Evolutionary conservation across 2,329 filamentous ascomycete species (phyloP), one percentile per base, ranked within the genome.

Genomic region (Colletotrichum lini): DNA sequence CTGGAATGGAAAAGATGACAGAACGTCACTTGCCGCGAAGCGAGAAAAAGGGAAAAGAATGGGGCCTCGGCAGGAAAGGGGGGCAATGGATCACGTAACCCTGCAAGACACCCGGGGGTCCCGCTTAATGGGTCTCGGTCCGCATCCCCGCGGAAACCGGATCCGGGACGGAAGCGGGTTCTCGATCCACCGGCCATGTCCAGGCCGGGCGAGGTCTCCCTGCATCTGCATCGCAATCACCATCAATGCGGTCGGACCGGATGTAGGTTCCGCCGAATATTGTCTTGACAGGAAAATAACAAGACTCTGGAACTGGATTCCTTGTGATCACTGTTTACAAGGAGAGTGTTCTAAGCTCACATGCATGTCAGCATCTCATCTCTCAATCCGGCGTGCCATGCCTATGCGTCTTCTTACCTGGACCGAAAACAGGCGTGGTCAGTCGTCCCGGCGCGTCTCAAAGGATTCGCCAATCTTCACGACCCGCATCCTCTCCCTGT

Each of bases 391-490:
- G 9, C 35, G 35, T 38, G 9, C 35, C 30, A 9, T 35, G 4
- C 7, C 4, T 16, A 18, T 5, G 6, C 23, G 5, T n/a, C 15
- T 16, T 12, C 26, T 53, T 53, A 35, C 50, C 50, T 53, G 15
- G 13, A n/a, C 6, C 50, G 15, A 35, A 35, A 7, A 16, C 3
- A 6, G 8, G 16, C 13, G 7, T 6, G 30, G 12, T 47, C 16
- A 59, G 16, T 30, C 56, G 16, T 59, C 30, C 44, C 45, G 50
- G 12, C 56, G 47, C 30, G 62, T 70, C 18, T 70, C 67, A 35
- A 40, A 70, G 6, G 18, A 23, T 3, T 68, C 58, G n/a, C 56
- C 65, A 13, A 71, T 40, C 58, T 57, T 68, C 35, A 71, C 9
- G 2, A 68, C 47, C n/a, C 26, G 15, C 10, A 68, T 3, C 23